Evolutionary conservation across 2,329 filamentous ascomycete genomes (phyloP), one percentile per base, ranked within the genome.

Genomic region (Exophiala calicioides): DNA sequence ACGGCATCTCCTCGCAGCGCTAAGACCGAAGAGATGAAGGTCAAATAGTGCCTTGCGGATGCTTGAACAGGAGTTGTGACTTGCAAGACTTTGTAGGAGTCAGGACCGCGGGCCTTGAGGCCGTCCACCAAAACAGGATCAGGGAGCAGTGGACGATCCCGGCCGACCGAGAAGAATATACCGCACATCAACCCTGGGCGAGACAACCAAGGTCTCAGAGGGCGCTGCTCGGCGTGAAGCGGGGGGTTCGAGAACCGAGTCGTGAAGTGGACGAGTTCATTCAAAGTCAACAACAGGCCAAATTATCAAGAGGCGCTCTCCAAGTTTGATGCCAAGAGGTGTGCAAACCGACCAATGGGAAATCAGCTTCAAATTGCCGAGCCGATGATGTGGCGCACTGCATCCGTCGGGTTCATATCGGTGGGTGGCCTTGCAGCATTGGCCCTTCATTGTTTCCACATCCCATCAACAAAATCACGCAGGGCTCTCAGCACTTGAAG

Each of bases 11-110:
- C 91, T 58, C 93, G 82, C n/a, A 98, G 74, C 3, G 90, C 84
- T n/a, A 97, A 79, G 1, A 98, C 91, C 0, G 90, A 94, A 5
- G 91, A 93, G 9, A 82, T 79, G 61, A 94, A 86, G 12, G 74
- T 77, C 51, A 91, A 58, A 56, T 72, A 69, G 49, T 75, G 24
- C 6, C 40, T 39, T 12, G 31, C 18, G 5, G 29, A 31, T 29
- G 5, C 15, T 26, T 44, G n/a, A 12, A 12, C 27, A 2, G 56
- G 26, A 12, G 62, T n/a, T 45, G 60, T 51, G 23, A 65, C 50
- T 12, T 59, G 59, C 40, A 68, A 63, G 13, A 65, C 31, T 41
- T 46, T 43, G 37, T 52, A 64, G 53, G 68, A 69, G 58, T 75
- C 72, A 8, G 72, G 72, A 3, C 72, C 72, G 56, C 72, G 66